phyloP scores from a whole-genome alignment of 495 filamentous ascomycete genomes.

The Hyphodiscus hymeniophilus region DNA sequence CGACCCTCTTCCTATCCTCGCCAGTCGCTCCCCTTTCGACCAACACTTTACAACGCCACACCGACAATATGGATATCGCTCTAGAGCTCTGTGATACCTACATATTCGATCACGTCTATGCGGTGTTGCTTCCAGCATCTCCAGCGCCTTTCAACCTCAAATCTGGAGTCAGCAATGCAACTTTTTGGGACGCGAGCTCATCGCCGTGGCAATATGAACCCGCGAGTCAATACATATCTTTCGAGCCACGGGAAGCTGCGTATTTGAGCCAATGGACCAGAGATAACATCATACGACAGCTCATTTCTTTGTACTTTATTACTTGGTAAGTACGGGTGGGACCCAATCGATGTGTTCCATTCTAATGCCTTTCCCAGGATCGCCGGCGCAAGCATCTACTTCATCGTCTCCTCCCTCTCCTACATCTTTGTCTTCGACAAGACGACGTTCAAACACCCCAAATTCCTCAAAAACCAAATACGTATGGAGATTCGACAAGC shows the following conservation, averaged over 20 bases:
- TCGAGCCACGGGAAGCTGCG: slow-evolving; percentile 69
- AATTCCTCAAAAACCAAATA: slow-evolving; percentile 93
- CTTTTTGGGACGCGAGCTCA: slow-evolving; percentile 19
- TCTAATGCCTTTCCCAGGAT: slow-evolving; percentile 43
- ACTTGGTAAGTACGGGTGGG: slow-evolving; percentile 59
- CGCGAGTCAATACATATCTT: slow-evolving; percentile 58
- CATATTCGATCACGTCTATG: slow-evolving; percentile 75
- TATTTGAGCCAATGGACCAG: slow-evolving; percentile 74
- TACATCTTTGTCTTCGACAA: slow-evolving; percentile 95
- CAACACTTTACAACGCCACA: too few relatives aligned
- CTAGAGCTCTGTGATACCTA: slow-evolving; percentile 81
- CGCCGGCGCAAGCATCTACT: slow-evolving; percentile 79
- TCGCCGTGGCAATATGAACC: slow-evolving; percentile 57
- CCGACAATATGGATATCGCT: slow-evolving; percentile 70
- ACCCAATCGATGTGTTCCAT: background rate
- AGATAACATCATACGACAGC: slow-evolving; percentile 75
- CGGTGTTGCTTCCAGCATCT: slow-evolving; percentile 55
- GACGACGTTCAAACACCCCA: slow-evolving; percentile 78
- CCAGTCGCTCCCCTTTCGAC: too few relatives aligned
- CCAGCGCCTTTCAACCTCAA: slow-evolving; percentile 38
- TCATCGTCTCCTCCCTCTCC: slow-evolving; percentile 71
- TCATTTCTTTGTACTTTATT: slow-evolving; percentile 68
- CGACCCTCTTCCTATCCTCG: too few relatives aligned
- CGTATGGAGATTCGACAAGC: slow-evolving; percentile 78
- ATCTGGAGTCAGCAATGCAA: slow-evolving; percentile 32